Conservation (phyloP, 176 grass and related monocot genomes). For the Calamus simplicifolius region DNA sequence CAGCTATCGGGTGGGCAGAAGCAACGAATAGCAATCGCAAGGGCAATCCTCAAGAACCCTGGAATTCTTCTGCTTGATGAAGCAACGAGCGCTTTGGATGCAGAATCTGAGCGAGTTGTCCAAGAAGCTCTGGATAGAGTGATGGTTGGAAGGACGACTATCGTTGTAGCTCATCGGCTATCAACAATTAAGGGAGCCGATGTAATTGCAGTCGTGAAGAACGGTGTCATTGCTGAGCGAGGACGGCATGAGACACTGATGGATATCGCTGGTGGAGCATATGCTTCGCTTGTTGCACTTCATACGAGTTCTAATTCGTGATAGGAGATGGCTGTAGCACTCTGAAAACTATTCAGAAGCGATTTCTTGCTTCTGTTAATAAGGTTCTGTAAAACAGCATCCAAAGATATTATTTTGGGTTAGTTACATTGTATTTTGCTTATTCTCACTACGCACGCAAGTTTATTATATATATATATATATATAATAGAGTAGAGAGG, state of each 20-base stretch:
- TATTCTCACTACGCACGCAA: no score
- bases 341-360: no score
- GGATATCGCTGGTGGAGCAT: constrained; percentile 15
- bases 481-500: no score
- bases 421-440: no score
- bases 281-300: constrained; percentile 38
- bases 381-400: no score
- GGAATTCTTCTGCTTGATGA: constrained; percentile 50
- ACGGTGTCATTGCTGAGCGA: constrained; percentile 39
- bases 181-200: constrained; percentile 35
- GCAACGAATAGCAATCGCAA: constrained; percentile 62
- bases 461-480: no score
- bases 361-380: no score
- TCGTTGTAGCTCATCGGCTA: constrained; percentile 39
- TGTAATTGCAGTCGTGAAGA: constrained; percentile 36
- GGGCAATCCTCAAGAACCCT: constrained; percentile 43
- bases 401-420: no score
- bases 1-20: constrained; percentile 65
- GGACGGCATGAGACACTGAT: constrained; percentile 32
- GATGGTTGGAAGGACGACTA: constrained; percentile 40
- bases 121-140: constrained; percentile 43
- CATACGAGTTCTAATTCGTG: constrained; percentile 27
- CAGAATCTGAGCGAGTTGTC: constrained; percentile 46
- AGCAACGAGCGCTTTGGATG: constrained; percentile 49
- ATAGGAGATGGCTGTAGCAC: background rate